A percentile compares a stretch with the other conserved stretches of the same genome.
phyloP scores from a whole-genome alignment of 2,329 filamentous ascomycete genomes.

The Fusarium coicis region DNA sequence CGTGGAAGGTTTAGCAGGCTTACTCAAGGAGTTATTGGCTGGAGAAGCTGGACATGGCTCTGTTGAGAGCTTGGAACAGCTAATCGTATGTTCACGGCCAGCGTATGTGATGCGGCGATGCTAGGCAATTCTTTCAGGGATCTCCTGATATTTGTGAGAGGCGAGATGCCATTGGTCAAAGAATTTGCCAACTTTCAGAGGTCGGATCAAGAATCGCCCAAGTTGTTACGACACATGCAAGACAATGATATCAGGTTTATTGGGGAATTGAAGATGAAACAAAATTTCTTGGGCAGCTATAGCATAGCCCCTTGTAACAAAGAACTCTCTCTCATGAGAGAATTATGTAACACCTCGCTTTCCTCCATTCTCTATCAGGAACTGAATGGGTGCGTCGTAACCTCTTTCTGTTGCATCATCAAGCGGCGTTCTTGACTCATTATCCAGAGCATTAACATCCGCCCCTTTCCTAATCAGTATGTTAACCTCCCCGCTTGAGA shows the following conservation, averaged over 20 bases:
- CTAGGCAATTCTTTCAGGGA: rapidly evolving
- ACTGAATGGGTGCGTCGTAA: rapidly evolving
- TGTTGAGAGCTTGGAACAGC: rapidly evolving
- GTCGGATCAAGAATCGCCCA: rapidly evolving
- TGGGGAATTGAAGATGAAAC: no score
- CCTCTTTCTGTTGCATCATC: rapidly evolving
- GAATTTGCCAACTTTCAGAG: no score
- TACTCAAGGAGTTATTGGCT: rapidly evolving
- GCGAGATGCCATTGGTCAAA: no score
- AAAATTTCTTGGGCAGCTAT: neutral
- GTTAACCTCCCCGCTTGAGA: no score
- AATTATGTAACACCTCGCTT: rapidly evolving
- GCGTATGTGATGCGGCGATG: rapidly evolving
- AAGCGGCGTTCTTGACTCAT: neutral
- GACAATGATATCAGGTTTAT: neutral
- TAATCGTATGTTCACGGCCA: rapidly evolving
- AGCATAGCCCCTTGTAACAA: rapidly evolving
- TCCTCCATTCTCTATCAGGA: rapidly evolving
- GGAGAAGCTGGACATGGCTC: rapidly evolving
- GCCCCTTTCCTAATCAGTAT: neutral
- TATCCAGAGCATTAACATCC: neutral
- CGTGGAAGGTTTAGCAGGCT: neutral
- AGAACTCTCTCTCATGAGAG: rapidly evolving
- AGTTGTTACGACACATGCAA: rapidly evolving
- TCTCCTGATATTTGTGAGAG: neutral